These are phyloP conservation scores for Colletotrichum sp. DNA, from an alignment of 2,329 filamentous ascomycete genomes.

Conservation along the genomic window DNA sequence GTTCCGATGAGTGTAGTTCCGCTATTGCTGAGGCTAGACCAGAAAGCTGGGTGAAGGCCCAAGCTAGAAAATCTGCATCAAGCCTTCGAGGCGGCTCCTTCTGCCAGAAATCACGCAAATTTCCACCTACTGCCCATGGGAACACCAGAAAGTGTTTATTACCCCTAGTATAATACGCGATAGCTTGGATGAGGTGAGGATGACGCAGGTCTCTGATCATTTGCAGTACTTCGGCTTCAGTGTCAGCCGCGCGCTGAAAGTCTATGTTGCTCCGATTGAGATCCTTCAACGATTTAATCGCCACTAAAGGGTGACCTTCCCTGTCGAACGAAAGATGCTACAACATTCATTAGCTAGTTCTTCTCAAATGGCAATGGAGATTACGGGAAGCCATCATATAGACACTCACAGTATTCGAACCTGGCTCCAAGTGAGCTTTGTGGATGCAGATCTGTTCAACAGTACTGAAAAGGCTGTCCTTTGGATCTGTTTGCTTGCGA, in stretches of 20 bases:
- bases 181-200: background rate
- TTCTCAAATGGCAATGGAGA: background rate
- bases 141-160: background rate
- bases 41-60: background rate
- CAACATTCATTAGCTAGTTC: background rate
- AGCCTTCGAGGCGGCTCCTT: background rate
- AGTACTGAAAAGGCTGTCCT: background rate
- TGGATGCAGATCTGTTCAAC: background rate
- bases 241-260: background rate
- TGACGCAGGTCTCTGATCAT: background rate
- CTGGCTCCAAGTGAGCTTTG: background rate
- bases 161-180: background rate
- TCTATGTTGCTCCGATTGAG: background rate
- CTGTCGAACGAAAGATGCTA: background rate
- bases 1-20: background rate
- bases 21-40: background rate
- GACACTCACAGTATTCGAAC: background rate
- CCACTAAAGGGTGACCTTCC: background rate
- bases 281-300: background rate
- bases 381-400: background rate
- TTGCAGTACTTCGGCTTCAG: background rate
- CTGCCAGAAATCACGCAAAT: background rate
- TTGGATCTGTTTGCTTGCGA: background rate
- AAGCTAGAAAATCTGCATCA: background rate
- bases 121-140: constrained; percentile 3